A percentile compares a stretch with the other conserved stretches of the same genome.
Evolutionary conservation across 2,329 filamentous ascomycete species (phyloP).

Genomic region (Ceratocystis eucalypticola): DNA sequence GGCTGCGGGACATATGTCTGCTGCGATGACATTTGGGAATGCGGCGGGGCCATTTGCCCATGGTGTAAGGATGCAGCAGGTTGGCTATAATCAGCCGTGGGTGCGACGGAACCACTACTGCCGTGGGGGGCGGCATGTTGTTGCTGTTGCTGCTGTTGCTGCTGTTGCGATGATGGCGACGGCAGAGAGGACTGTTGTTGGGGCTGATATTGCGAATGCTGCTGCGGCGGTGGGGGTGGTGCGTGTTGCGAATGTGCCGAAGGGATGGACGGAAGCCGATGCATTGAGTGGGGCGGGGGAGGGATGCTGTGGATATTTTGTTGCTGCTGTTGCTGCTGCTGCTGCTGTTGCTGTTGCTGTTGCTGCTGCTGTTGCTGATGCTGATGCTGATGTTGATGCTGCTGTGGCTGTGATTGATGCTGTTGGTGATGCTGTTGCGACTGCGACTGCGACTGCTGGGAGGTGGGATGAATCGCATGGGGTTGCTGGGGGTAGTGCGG

Average conservation of each 20-base stretch:
- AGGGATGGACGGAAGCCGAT: conserved; percentile 6
- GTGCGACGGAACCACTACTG: background rate
- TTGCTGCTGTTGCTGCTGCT: conserved; percentile 1
- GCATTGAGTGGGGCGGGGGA: conserved; percentile 10
- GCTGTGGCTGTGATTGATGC: background rate
- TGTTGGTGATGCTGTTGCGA: background rate
- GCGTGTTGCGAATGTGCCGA: conserved; percentile 1
- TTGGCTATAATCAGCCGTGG: background rate
- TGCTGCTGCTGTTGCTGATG: background rate
- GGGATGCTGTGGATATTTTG: conserved; percentile 4
- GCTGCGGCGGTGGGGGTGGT: conserved; percentile 5
- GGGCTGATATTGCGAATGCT: background rate
- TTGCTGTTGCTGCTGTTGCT: background rate
- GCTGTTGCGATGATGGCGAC: background rate
- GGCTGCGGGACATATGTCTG: background rate
- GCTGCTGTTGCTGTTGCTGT: background rate
- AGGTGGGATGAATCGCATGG: background rate
- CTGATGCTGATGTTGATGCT: background rate
- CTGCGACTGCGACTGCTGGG: background rate
- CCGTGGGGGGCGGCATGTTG: background rate
- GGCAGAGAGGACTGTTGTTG: background rate
- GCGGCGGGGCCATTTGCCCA: background rate
- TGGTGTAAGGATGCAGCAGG: background rate
- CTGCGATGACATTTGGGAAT: background rate
- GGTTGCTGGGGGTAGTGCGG: conserved; percentile 4